Evolutionary conservation across 2,329 filamentous ascomycete species (phyloP).

Genomic region (Phialophora verrucosa): DNA sequence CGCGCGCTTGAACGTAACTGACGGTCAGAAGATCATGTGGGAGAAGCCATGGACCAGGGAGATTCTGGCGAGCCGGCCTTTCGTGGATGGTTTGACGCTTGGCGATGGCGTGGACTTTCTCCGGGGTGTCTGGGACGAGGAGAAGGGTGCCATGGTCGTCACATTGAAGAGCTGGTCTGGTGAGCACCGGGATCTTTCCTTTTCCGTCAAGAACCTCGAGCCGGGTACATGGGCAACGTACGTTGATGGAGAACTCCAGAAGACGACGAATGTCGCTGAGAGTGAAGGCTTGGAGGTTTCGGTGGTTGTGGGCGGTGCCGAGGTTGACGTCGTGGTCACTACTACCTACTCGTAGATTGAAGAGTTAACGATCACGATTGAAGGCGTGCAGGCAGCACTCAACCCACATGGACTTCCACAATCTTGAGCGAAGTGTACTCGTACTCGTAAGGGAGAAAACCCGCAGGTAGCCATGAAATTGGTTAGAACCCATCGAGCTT

Average conservation of each 20-base stretch:
- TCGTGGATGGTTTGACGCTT: conserved; percentile 19
- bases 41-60: conserved; percentile 30
- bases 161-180: conserved; percentile 20
- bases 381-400: no score
- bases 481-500: no score
- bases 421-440: no score
- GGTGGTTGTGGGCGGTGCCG: neutral
- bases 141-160: conserved; percentile 19
- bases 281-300: neutral
- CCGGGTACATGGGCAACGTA: neutral
- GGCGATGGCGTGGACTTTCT: conserved; percentile 29
- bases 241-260: neutral
- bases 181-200: neutral
- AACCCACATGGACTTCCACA: no score
- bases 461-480: no score
- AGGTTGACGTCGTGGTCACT: conserved; percentile 1
- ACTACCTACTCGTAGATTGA: neutral
- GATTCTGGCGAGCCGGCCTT: conserved; percentile 19
- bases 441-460: no score
- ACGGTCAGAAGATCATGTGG: conserved; percentile 33
- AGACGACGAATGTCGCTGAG: neutral
- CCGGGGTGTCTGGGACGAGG: conserved; percentile 23
- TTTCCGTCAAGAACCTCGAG: neutral
- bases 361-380: no score
- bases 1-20: conserved; percentile 23